phyloP scores from a whole-genome alignment of 495 filamentous ascomycete genomes.

The Apiosordaria backusii region DNA sequence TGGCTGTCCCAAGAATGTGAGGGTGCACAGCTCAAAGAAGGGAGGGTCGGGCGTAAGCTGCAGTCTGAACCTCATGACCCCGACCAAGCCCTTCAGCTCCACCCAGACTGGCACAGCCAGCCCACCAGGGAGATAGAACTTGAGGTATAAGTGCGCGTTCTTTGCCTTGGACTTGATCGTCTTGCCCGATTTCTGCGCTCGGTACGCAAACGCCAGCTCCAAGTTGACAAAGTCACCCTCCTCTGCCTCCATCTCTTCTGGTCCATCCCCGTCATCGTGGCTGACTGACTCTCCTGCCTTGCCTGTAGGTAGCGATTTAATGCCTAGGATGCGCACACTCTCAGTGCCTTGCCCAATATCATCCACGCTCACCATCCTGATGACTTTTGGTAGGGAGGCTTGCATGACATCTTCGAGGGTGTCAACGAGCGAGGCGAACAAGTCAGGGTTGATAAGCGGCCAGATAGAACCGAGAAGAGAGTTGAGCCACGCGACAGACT shows the following conservation, averaged over 20 bases:
- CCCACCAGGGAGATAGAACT: conserved; percentile 61
- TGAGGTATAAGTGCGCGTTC: conserved; percentile 65
- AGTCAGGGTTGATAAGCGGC: conserved; percentile 67
- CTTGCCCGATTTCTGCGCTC: conserved; percentile 53
- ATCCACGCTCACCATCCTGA: conserved; percentile 66
- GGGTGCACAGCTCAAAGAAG: conserved; percentile 64
- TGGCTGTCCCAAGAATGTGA: conserved; percentile 75
- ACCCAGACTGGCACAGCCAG: conserved; percentile 67
- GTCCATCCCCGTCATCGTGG: conserved; percentile 44
- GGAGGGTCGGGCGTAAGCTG: conserved; percentile 70
- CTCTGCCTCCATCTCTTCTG: conserved; percentile 68
- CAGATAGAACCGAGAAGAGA: conserved; percentile 59
- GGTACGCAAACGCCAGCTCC: conserved; percentile 67
- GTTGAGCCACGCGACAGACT: conserved; percentile 66
- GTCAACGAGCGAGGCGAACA: conserved; percentile 61
- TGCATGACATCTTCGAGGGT: conserved; percentile 73
- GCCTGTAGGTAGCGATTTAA: conserved; percentile 63
- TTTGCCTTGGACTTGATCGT: conserved; percentile 58
- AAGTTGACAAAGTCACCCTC: conserved; percentile 70
- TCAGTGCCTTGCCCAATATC: conserved; percentile 69
- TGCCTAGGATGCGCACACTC: conserved; percentile 58
- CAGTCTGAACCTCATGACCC: conserved; percentile 60
- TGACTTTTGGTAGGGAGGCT: conserved; percentile 57
- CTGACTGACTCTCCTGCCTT: conserved; percentile 55
- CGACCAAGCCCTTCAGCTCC: conserved; percentile 62